Evolutionary conservation across 148 eudicot species (phyloP), one percentile per base, ranked within the genome.

Genomic region (Polygonum aviculare): DNA sequence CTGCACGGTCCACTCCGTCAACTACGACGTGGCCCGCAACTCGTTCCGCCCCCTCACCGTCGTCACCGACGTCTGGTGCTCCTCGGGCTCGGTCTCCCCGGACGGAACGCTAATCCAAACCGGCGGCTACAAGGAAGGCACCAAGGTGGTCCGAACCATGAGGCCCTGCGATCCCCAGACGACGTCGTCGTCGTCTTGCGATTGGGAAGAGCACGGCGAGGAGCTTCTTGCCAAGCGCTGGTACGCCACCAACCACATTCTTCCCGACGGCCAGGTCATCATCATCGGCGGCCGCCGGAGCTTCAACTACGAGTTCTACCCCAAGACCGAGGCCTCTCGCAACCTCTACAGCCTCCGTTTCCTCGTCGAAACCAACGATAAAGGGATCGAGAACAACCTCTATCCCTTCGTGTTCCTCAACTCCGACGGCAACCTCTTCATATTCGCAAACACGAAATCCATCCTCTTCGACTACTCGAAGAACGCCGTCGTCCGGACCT

Each of bases 381-480:
- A 47, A n/a, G 90, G 87, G 4, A 74, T 51, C 16, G 98, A 94
- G 62, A 94, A 94, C 78, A 94, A 94, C 81, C 96, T 94, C 19
- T 94, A 94, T 78, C 98, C 98, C 0, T 94, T 94, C 82, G 77
- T 94, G 74, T 85, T 89, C 70, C 77, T 94, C 3, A 62, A 89
- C 6, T 96, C 97, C 0, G 91, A 92, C 70, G 92, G 90, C 0
- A 79, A 83, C 36, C 81, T 94, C 2, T 94, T 80, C 74, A 74
- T 94, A 9, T 94, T 94, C 84, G 98, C 98, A 0, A 92, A 92
- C 39, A 89, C 84, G 3, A 80, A 84, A 0, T 90, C 97, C 0
- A 82, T 94, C 0, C 77, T 82, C 16, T 79, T 88, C 4, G 79
- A 94, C 79, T 92, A 89, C 76, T 18, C 31, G 0, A 75, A 74